Conservation (phyloP, 192 early-diverging fungal genomes). For the Coemansia sp. region DNA sequence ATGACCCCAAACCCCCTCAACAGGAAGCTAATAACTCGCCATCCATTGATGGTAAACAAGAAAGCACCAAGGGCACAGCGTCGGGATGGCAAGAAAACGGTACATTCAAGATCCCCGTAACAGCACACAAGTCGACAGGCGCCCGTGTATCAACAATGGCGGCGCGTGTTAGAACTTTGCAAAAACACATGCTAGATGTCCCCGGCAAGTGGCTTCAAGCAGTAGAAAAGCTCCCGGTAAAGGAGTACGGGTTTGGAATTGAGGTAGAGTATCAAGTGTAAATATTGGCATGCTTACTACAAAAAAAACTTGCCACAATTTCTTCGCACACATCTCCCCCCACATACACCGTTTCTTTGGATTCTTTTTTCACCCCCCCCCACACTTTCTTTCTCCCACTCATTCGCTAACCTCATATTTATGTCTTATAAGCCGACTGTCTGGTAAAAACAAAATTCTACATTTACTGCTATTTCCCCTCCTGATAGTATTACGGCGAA, state of each 20-base stretch:
- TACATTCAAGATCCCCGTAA: conserved; percentile 41
- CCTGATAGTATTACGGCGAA: conserved; percentile 63
- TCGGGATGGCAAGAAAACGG: conserved; percentile 9
- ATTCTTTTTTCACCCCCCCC: neutral
- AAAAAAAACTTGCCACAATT: neutral
- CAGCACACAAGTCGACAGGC: conserved; percentile 31
- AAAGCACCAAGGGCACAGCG: neutral
- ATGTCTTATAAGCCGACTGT: neutral
- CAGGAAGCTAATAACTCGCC: neutral
- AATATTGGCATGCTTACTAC: neutral
- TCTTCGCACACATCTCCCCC: neutral
- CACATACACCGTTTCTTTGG: neutral
- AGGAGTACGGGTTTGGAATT: conserved; percentile 51
- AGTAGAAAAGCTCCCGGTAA: conserved; percentile 43
- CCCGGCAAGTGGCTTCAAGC: conserved; percentile 50
- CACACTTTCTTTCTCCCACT: neutral
- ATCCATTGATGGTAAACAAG: neutral
- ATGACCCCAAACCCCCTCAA: conserved; percentile 1
- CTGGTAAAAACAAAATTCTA: neutral
- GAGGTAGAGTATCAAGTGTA: conserved; percentile 32
- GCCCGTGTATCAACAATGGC: conserved; percentile 44
- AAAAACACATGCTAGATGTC: conserved; percentile 46
- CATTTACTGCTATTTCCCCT: neutral
- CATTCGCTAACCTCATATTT: neutral
- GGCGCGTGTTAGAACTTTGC: conserved; percentile 27